Conservation (phyloP, 306 rosid genomes). For the Cucurbita ficifolia region DNA sequence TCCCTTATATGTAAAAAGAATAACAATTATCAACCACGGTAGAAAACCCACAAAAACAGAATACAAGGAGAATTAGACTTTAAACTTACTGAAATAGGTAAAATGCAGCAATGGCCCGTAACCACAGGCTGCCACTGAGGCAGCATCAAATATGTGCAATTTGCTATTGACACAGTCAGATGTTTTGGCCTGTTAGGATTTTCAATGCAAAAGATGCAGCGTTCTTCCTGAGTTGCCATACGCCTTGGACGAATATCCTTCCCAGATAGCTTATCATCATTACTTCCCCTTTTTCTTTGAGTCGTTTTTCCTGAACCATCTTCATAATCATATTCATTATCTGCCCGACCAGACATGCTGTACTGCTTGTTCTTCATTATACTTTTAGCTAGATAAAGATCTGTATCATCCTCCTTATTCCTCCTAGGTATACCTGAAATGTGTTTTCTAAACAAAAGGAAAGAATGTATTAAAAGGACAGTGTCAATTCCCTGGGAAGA, state of each 20-base stretch:
- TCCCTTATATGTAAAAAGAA: not conserved
- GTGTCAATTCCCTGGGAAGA: not conserved
- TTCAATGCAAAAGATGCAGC: constrained; percentile 75
- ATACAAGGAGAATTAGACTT: not conserved
- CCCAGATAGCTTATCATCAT: constrained; percentile 33
- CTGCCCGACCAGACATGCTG: constrained; percentile 47
- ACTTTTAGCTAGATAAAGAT: constrained; percentile 67
- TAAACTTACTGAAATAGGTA: constrained; percentile 62
- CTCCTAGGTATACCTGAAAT: constrained; percentile 30
- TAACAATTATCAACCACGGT: not conserved
- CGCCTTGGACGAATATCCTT: constrained; percentile 24
- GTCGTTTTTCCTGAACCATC: constrained; percentile 37
- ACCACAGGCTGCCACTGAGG: constrained; percentile 74
- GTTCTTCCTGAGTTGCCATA: constrained; percentile 53
- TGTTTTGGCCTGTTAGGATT: constrained; percentile 67
- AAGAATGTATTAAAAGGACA: constrained; percentile 2
- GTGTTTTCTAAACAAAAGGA: constrained; percentile 24
- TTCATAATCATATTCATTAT: constrained; percentile 83
- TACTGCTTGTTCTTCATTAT: constrained; percentile 67
- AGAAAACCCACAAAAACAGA: not conserved
- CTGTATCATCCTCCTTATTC: constrained; percentile 67
- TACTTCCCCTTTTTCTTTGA: constrained; percentile 42
- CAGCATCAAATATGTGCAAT: constrained; percentile 74
- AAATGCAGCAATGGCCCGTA: constrained; percentile 84
- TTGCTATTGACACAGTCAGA: constrained; percentile 71